phyloP scores from a whole-genome alignment of 2,329 filamentous ascomycete species.

The Fusarium marasasianum region DNA sequence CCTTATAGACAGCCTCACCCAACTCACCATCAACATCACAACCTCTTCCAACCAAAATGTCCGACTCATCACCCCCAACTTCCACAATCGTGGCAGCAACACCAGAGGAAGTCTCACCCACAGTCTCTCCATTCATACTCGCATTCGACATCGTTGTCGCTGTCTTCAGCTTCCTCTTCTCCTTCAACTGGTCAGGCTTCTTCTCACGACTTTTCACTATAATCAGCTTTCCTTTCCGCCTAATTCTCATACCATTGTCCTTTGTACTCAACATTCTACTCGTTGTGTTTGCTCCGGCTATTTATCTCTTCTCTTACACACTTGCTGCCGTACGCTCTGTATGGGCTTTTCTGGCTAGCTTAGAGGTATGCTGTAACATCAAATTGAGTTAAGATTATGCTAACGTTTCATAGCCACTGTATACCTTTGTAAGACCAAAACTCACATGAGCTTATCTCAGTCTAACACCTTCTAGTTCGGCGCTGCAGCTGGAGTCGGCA shows the following conservation, averaged over 20 bases:
- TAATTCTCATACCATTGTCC: conserved; percentile 45
- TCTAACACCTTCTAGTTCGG: conserved; percentile 58
- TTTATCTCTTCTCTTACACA: conserved; percentile 47
- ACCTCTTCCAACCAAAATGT: conserved; percentile 18
- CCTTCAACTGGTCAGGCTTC: conserved; percentile 44
- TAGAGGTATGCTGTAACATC: conserved; percentile 47
- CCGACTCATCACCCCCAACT: conserved; percentile 19
- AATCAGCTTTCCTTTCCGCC: conserved; percentile 44
- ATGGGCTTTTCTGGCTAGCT: conserved; percentile 43
- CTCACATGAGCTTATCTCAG: rapidly evolving
- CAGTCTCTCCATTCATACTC: conserved; percentile 30
- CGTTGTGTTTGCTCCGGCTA: conserved; percentile 49
- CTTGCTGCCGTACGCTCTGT: conserved; percentile 36
- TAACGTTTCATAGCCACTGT: conserved; percentile 49
- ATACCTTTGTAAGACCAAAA: conserved; percentile 52
- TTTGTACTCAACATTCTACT: conserved; percentile 43
- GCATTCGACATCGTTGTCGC: conserved; percentile 40
- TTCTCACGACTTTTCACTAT: conserved; percentile 37
- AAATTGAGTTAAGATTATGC: background rate
- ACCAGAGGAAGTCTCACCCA: conserved; percentile 18
- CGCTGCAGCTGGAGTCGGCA: conserved; percentile 73
- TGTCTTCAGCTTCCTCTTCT: conserved; percentile 40
- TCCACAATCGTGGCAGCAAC: conserved; percentile 20
- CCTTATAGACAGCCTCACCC: conserved; percentile 8
- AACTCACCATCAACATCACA: background rate